Percentiles rank a stretch among this genome's conserved stretches.
Conservation (phyloP, 202 grass and related monocot species). For the Musa balbisiana region DNA sequence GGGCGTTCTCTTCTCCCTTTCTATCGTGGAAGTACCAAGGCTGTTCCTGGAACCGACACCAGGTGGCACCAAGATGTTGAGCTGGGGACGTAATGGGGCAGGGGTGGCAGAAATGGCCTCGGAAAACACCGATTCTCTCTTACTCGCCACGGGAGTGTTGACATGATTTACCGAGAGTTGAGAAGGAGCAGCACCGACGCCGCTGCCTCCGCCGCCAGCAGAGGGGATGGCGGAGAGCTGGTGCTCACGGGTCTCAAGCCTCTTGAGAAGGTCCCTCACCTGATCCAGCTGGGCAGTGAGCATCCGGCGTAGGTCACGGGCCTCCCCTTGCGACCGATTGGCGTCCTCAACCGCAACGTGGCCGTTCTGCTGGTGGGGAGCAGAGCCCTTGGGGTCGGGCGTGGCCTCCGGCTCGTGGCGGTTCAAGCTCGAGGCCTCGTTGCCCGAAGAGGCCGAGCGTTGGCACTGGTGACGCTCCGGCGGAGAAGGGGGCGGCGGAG, state of each 20-base stretch:
- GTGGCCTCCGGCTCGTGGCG: not conserved
- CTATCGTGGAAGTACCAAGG: not conserved
- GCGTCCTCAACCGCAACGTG: not conserved
- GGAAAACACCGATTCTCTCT: not conserved
- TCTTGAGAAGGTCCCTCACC: conserved; percentile 42
- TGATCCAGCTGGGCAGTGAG: conserved; percentile 44
- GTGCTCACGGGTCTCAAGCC: conserved; percentile 29
- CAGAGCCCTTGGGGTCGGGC: not conserved
- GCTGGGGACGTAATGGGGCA: conserved; percentile 44
- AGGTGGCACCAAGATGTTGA: conserved; percentile 28
- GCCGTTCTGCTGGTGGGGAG: not conserved
- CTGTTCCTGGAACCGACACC: conserved; percentile 2
- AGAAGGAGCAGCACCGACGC: conserved; percentile 1
- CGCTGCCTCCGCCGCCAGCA: not conserved
- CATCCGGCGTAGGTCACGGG: conserved; percentile 40
- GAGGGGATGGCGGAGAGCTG: conserved; percentile 3
- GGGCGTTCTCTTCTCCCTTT: conserved; percentile 21
- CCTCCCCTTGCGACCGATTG: not conserved
- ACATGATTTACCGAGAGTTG: conserved; percentile 13
- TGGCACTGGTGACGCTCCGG: not conserved
- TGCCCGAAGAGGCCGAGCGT: not conserved
- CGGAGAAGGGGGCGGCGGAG: conserved; percentile 3
- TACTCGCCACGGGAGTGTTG: not conserved
- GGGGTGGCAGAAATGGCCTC: conserved; percentile 9
- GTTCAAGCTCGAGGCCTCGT: conserved; percentile 6